Conservation (phyloP, 768 basidiomycete genomes). For the Mycena belliarum region DNA sequence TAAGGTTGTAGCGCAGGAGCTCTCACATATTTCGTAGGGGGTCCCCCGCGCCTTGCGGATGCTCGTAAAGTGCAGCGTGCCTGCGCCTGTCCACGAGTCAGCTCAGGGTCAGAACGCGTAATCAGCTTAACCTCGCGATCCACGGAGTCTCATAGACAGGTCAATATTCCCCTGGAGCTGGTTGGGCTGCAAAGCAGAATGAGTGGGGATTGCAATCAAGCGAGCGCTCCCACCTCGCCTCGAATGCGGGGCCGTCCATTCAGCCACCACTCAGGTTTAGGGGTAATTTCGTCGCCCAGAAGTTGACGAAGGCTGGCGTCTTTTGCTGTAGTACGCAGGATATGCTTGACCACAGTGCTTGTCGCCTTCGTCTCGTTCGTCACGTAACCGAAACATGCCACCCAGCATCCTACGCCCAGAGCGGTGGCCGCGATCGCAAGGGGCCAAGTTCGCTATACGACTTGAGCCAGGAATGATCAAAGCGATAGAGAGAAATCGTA, state of each 20-base stretch:
- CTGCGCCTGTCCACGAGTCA: slow-evolving; percentile 41
- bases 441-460: slow-evolving; percentile 49
- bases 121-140: no score
- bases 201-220: no score
- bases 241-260: slow-evolving; percentile 55
- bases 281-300: slow-evolving; percentile 47
- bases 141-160: neutral
- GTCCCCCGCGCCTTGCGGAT: slow-evolving; percentile 53
- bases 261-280: slow-evolving; percentile 47
- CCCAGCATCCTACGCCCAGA: slow-evolving; percentile 50
- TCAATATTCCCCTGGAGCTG: neutral
- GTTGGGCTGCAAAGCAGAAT: neutral
- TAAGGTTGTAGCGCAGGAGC: neutral
- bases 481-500: no score
- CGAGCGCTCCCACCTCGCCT: slow-evolving; percentile 26
- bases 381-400: slow-evolving; percentile 47
- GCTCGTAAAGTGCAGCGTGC: slow-evolving; percentile 62
- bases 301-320: slow-evolving; percentile 36
- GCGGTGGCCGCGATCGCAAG: slow-evolving; percentile 39
- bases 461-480: no score
- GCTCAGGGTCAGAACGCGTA: no score
- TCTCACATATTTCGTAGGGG: slow-evolving; percentile 47
- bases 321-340: slow-evolving; percentile 43
- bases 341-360: slow-evolving; percentile 49
- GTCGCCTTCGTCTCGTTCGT: slow-evolving; percentile 59